These are phyloP conservation scores for Silene latifolia DNA, from an alignment of 148 eudicot genomes.

Conservation along the genomic window DNA sequence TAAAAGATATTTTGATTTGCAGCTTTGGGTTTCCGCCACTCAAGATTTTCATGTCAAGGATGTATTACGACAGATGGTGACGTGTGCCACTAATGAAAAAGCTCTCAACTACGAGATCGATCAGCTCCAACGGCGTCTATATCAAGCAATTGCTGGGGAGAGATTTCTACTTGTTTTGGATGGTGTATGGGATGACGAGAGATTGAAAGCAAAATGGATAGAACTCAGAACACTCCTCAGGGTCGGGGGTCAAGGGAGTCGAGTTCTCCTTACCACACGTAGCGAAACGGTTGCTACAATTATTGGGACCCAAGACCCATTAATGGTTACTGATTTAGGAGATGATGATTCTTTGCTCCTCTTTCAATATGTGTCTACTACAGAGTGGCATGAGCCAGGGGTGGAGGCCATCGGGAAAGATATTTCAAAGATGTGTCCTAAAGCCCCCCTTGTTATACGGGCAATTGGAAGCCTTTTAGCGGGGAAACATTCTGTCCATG, in stretches of 20 bases:
- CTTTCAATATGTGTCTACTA: neutral
- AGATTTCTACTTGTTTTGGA: neutral
- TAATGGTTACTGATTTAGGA: neutral
- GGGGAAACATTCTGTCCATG: neutral
- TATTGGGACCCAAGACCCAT: neutral
- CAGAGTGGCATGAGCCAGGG: neutral
- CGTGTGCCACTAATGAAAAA: neutral
- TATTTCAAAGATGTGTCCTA: neutral
- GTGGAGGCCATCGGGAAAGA: neutral
- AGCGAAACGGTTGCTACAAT: neutral
- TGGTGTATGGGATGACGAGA: neutral
- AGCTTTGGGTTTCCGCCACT: neutral
- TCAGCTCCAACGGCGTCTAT: neutral
- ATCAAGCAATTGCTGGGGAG: neutral
- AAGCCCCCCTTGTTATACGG: constrained; percentile 1
- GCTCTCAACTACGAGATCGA: neutral
- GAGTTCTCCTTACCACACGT: neutral
- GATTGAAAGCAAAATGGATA: neutral
- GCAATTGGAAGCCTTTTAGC: neutral
- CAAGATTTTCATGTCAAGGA: neutral
- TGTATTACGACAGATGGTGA: neutral
- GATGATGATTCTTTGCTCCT: constrained; percentile 3
- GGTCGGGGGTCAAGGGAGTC: neutral
- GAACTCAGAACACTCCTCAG: neutral
- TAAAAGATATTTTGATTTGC: neutral